Base-by-base conservation (phyloP, 2,329 filamentous ascomycete genomes). In the Aschersonia sp. region DNA sequence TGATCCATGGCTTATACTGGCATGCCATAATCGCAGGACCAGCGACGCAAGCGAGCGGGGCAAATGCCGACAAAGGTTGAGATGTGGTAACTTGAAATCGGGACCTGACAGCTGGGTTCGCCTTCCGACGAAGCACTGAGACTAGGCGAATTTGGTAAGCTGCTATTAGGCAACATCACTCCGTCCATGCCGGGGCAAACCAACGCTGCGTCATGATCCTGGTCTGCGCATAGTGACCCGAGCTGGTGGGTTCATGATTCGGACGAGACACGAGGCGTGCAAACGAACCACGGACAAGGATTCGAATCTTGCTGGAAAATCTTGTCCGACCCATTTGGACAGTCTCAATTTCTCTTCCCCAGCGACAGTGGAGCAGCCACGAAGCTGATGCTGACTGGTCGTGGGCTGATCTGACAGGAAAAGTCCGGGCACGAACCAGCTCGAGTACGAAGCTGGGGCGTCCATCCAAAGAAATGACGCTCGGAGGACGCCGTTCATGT, bases 281-380 rank as follows among this genome's bases (percentile, higher is more conserved):
- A 43, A 48, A 44, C 47, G 47, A 51, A 51, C 47, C 47, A 47
- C 40, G 45, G 38, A 29, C 42, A 48, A 45, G 49, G 46, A 40
- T 48, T 45, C 31, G 40, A 12, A 38, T 38, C 35, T 38, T 38
- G 35, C 12, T 12, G 35, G 35, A 38, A 9, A 9, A 4, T 38
- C 7, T 38, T 38, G 35, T 38, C 35, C 35, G 35, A 38, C 35
- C 35, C 35, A 38, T 38, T 38, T 7, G 35, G 35, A 38, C 35
- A 45, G 44, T 12, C 31, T 45, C 44, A 45, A 45, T 35, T 32
- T 45, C 31, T 4, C 20, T 38, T 20, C 10, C 45, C n/a, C 40
- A 5, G 45, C 32, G 31, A 5, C 5, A 32, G 31, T 45, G 45
- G 45, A 40, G 45, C 35, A 20, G 45, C 31, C 30, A 20, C 12